phyloP scores from a whole-genome alignment of 371 early-diverging fungal genomes.

The Batrachochytrium dendrobatidis region DNA sequence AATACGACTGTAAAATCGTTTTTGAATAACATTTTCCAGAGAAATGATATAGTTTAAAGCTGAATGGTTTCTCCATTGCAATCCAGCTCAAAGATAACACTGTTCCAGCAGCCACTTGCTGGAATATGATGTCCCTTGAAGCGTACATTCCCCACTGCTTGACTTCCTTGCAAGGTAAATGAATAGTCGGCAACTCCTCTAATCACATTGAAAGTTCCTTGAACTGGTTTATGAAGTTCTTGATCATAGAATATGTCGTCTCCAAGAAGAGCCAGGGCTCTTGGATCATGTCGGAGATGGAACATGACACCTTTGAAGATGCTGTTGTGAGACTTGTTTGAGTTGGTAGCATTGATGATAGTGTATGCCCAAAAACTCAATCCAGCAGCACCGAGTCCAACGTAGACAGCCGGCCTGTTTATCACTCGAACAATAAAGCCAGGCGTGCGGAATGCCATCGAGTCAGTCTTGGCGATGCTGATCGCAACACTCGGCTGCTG shows the following conservation, averaged over 20 bases:
- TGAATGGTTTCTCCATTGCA: too few relatives aligned
- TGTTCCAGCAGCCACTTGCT: background rate
- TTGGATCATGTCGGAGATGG: constrained; percentile 18
- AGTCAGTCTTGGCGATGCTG: too few relatives aligned
- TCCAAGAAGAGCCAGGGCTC: constrained; percentile 8
- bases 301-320: constrained; percentile 17
- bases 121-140: constrained; percentile 7
- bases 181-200: constrained; percentile 13
- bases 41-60: too few relatives aligned
- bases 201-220: constrained; percentile 11
- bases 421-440: background rate
- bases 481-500: too few relatives aligned
- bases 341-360: constrained; percentile 1
- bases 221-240: constrained; percentile 4
- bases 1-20: too few relatives aligned
- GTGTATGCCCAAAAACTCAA: constrained; percentile 15
- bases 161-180: constrained; percentile 13
- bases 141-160: constrained; percentile 7
- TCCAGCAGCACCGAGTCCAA: constrained; percentile 5
- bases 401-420: background rate
- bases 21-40: too few relatives aligned
- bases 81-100: background rate
- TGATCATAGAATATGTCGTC: constrained; percentile 12
- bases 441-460: too few relatives aligned
- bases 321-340: constrained; percentile 10